A percentile compares a stretch with the other conserved stretches of the same genome.
These are phyloP conservation scores for Thielaviopsis euricoi DNA, from an alignment of 2,329 filamentous ascomycete species.

Conservation along the genomic window DNA sequence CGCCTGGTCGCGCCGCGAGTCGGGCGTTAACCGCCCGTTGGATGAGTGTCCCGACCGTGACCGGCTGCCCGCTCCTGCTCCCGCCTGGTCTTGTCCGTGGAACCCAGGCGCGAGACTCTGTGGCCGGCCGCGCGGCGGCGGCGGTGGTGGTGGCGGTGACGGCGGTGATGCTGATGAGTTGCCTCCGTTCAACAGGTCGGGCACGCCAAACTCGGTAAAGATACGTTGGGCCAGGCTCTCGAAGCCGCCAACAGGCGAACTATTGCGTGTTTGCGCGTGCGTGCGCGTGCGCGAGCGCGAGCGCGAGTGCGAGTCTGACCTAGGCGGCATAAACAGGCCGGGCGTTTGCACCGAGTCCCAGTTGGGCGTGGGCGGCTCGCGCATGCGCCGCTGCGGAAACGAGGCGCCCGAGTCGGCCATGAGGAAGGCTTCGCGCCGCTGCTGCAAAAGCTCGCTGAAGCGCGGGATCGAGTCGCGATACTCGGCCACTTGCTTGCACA, in stretches of 20 bases:
- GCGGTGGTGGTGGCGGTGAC: not conserved
- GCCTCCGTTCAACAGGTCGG: constrained; percentile 17
- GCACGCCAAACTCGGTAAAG: constrained; percentile 40
- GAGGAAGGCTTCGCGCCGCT: constrained; percentile 46
- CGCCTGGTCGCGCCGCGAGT: constrained; percentile 3
- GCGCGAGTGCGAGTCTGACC: constrained; percentile 27
- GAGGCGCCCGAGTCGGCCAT: constrained; percentile 35
- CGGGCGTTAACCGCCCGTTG: constrained; percentile 1
- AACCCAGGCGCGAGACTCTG: constrained; percentile 18
- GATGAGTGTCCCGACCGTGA: constrained; percentile 1
- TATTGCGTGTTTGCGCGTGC: constrained; percentile 24
- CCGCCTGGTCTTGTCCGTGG: constrained; percentile 4
- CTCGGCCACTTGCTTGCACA: constrained; percentile 43
- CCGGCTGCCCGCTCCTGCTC: not conserved
- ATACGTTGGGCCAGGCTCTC: constrained; percentile 48
- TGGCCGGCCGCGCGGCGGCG: constrained; percentile 25
- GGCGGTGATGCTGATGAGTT: not conserved
- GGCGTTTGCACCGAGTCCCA: constrained; percentile 11
- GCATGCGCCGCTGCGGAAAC: constrained; percentile 17
- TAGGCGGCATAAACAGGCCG: constrained; percentile 16
- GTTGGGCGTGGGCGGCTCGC: constrained; percentile 12
- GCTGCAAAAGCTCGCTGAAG: constrained; percentile 56
- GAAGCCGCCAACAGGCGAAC: constrained; percentile 37
- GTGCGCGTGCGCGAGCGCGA: constrained; percentile 26
- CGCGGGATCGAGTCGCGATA: constrained; percentile 51